Evolutionary conservation across 1,139 yeast genomes (phyloP).

Genomic region (Pichia sp.): DNA sequence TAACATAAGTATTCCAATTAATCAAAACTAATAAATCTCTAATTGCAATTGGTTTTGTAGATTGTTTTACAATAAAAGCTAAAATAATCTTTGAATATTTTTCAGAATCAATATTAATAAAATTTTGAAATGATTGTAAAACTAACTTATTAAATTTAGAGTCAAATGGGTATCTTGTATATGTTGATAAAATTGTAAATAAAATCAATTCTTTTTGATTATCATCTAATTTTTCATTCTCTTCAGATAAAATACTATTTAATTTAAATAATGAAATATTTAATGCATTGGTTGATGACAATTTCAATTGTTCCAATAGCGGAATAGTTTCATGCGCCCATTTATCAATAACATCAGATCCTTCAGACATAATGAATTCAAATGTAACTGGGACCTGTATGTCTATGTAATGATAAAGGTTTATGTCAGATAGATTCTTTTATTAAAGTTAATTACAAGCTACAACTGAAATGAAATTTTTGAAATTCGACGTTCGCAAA

Average conservation of each 20-base stretch:
- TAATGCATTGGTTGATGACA: slow-evolving; percentile 20
- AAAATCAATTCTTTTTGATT: slow-evolving; percentile 18
- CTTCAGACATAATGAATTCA: slow-evolving; percentile 8
- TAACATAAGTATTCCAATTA: slow-evolving; percentile 44
- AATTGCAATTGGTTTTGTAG: slow-evolving; percentile 40
- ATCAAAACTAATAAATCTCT: slow-evolving; percentile 52
- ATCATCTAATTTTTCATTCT: slow-evolving; percentile 7
- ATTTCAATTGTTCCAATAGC: slow-evolving; percentile 17
- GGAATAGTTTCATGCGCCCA: slow-evolving; percentile 18
- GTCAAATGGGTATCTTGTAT: slow-evolving; percentile 46
- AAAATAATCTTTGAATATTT: slow-evolving; percentile 33
- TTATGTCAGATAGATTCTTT: no score
- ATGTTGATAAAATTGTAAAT: slow-evolving; percentile 18
- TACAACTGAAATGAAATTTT: no score
- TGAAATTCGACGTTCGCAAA: no score
- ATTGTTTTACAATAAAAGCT: slow-evolving; percentile 35
- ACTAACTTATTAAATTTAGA: slow-evolving; percentile 40
- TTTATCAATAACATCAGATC: slow-evolving; percentile 2
- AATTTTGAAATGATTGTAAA: slow-evolving; percentile 32
- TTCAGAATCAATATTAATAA: slow-evolving; percentile 31
- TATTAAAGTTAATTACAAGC: no score
- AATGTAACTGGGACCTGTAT: no score
- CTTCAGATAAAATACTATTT: slow-evolving; percentile 15
- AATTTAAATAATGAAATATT: slow-evolving; percentile 18
- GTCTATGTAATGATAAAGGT: no score